Conservation (phyloP, 2,329 filamentous ascomycete species). For the Plectosphaerella cucumerina region DNA sequence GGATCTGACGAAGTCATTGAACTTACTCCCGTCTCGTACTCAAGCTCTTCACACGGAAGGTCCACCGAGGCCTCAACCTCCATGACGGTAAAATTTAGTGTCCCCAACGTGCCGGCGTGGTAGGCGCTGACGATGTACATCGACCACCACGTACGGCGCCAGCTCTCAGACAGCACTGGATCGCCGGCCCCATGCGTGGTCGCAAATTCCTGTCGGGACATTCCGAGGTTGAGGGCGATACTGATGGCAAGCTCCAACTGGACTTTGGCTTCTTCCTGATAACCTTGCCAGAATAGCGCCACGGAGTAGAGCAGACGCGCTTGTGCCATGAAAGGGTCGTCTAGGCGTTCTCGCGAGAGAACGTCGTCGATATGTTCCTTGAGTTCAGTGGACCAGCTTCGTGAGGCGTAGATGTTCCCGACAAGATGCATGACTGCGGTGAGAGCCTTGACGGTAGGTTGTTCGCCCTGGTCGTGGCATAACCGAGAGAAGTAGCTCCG, state of each 20-base stretch:
- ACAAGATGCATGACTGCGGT: background rate
- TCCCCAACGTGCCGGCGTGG: constrained; percentile 25
- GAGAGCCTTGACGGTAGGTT: background rate
- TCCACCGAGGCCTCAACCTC: constrained; percentile 49
- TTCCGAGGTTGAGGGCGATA: constrained; percentile 55
- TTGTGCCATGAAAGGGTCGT: constrained; percentile 27
- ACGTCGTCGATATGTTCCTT: background rate
- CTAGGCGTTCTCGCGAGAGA: background rate
- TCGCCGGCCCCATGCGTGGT: constrained; percentile 40
- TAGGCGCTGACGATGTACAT: constrained; percentile 57
- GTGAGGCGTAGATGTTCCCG: background rate
- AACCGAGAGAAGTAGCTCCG: background rate
- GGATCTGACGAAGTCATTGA: constrained; percentile 10
- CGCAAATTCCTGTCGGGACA: constrained; percentile 55
- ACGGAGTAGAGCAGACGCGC: constrained; percentile 30
- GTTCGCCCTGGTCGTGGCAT: background rate
- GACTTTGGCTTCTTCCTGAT: constrained; percentile 16
- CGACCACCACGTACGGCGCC: constrained; percentile 71
- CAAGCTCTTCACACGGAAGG: constrained; percentile 61
- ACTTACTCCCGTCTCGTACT: constrained; percentile 40
- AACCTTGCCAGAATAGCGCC: constrained; percentile 26
- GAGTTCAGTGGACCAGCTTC: background rate
- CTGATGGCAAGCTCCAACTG: constrained; percentile 45
- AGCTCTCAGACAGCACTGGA: constrained; percentile 48
- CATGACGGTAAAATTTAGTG: constrained; percentile 18